Base-by-base conservation (phyloP, 2,329 filamentous ascomycete genomes). In the Botrytis elliptica region DNA sequence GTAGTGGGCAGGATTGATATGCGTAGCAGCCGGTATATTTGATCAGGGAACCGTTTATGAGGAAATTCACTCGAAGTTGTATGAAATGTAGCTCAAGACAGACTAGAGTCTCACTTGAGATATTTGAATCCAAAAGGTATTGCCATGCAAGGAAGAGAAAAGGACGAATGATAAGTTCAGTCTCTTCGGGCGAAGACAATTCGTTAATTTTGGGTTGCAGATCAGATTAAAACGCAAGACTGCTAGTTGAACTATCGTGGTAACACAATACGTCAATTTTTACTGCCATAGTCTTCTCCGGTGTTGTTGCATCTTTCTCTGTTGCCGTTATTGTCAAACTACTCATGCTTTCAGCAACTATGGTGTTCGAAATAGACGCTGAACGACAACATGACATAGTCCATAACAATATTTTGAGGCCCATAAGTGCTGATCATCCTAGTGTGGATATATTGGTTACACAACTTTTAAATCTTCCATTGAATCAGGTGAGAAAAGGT, bases 401-500 rank as follows among this genome's bases (percentile, higher is more conserved):
- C 5, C 12, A n/a, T 52, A 2, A 5, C 10, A 14, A n/a, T n/a
- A n/a, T 3, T n/a, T 52, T 16, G 22, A n/a, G 0, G 0, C 2
- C 2, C 10, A 6, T 12, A n/a, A n/a, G 1, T n/a, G 12, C 12
- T n/a, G 5, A 3, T n/a, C 0, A 55, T n/a, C 0, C 10, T 2
- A n/a, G 12, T 55, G 49, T 55, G 8, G 12, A 16, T n/a, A 7
- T 6, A n/a, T n/a, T 6, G 0, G 12, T 14, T 6, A n/a, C 12
- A 52, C 12, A n/a, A 1, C 10, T 6, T 0, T 0, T n/a, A 3
- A 14, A 4, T n/a, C 4, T n/a, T 2, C 5, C 1, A 55, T 14
- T 8, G 7, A 1, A 6, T 16, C 5, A 14, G 2, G 25, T 0
- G 5, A 55, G 1, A n/a, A 14, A 0, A 7, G 12, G 0, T 7